Percentiles rank a stretch among this genome's conserved stretches.
Conservation (phyloP, 1,284 basidiomycete species). For the Pyrrhoderma noxium region DNA sequence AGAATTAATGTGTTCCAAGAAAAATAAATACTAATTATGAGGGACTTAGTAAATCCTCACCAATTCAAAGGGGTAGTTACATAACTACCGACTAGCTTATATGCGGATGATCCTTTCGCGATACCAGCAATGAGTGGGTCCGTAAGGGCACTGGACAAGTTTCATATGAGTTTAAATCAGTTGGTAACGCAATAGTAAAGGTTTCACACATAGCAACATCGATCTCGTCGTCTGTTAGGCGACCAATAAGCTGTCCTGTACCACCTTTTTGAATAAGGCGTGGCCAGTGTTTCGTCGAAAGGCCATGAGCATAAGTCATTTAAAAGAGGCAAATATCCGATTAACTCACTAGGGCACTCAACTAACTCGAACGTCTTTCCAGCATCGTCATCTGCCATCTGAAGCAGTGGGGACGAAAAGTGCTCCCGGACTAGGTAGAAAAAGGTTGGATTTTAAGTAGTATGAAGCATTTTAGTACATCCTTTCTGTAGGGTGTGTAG, state of each 20-base stretch:
- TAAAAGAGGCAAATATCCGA: background rate
- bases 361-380: slow-evolving; percentile 73
- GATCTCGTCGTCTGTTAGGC: slow-evolving; percentile 78
- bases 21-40: background rate
- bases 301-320: background rate
- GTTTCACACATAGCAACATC: slow-evolving; percentile 75
- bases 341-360: slow-evolving; percentile 75
- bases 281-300: background rate
- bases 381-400: slow-evolving; percentile 58
- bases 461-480: no score
- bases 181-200: background rate
- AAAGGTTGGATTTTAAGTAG: no score
- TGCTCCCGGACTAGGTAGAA: slow-evolving; percentile 76
- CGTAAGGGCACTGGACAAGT: slow-evolving; percentile 68
- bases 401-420: slow-evolving; percentile 84
- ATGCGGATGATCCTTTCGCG: slow-evolving; percentile 78
- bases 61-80: slow-evolving; percentile 85
- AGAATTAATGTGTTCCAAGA: background rate
- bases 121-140: slow-evolving; percentile 92
- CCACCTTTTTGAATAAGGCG: slow-evolving; percentile 47
- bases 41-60: slow-evolving; percentile 31
- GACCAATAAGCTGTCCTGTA: slow-evolving; percentile 84
- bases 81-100: slow-evolving; percentile 91
- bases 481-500: no score
- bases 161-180: slow-evolving; percentile 13